phyloP scores from a whole-genome alignment of 2,329 filamentous ascomycete species.

The Chalara sp. region DNA sequence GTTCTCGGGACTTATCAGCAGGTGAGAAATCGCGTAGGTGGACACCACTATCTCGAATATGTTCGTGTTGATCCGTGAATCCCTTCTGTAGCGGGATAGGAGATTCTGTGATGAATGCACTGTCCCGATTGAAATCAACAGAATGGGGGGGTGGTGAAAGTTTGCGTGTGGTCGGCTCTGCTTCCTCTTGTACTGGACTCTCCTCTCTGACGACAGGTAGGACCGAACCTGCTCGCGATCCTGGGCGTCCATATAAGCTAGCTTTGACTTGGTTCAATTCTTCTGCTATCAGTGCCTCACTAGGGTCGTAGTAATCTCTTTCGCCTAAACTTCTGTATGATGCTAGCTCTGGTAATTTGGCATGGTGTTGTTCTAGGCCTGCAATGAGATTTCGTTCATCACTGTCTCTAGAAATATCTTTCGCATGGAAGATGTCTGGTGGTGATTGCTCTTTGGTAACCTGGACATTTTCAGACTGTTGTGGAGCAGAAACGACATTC shows the following conservation, averaged over 20 bases:
- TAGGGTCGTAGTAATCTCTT: not conserved
- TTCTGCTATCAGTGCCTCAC: conserved; percentile 3
- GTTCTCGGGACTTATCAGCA: conserved; percentile 21
- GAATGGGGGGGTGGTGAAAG: conserved; percentile 2
- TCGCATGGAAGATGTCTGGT: not conserved
- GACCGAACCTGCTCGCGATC: conserved; percentile 13
- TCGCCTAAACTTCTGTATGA: not conserved
- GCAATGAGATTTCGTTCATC: not conserved
- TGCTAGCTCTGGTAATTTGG: conserved; percentile 4
- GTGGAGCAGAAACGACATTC: not conserved
- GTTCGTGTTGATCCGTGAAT: conserved; percentile 19
- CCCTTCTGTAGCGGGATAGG: conserved; percentile 28
- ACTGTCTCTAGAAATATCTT: not conserved
- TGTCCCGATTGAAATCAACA: conserved; percentile 37
- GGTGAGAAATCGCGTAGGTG: conserved; percentile 41
- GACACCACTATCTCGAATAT: conserved; percentile 45
- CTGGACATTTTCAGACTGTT: not conserved
- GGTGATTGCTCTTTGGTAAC: not conserved
- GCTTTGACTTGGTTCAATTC: conserved; percentile 12
- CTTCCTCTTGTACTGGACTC: conserved; percentile 10
- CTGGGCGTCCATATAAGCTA: conserved; percentile 12
- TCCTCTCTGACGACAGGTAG: conserved; percentile 24
- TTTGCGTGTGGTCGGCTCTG: conserved; percentile 5
- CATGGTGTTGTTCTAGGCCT: conserved; percentile 1
- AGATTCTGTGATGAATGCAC: conserved; percentile 40